Base-by-base conservation (phyloP, 345 rosid genomes). In the Rubroshorea leprosula region DNA sequence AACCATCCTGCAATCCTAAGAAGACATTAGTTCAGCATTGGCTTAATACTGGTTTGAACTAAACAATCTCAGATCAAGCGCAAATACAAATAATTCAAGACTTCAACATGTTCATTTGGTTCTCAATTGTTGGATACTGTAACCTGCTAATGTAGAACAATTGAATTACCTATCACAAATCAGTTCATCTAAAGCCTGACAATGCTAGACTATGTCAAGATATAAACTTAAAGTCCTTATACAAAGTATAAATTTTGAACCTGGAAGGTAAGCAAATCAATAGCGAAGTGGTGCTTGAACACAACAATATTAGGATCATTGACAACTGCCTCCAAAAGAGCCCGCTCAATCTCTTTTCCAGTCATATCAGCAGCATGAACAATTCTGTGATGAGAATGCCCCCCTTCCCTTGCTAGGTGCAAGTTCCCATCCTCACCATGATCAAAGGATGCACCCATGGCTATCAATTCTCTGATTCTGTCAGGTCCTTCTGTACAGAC, bases 331-430 rank as follows among this genome's bases (percentile, higher is more conserved):
- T 85, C 76, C 25, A 93, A 75, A 38, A 93, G 77, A 70, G 99
- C 97, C 63, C 99, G 79, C 70, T 89, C 97, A 22, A 93, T 93
- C 82, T 93, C 97, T 72, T 88, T 79, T 68, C 99, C 99, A 23
- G 99, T 93, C 94, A 89, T 85, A 74, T 93, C 99, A 55, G 99
- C 96, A 31, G 99, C 91, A 66, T 93, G 97, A 61, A 93, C 97
- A 54, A 89, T 89, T 70, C 99, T 75, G 71, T 5, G 82, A 73
- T 93, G 97, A 39, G 99, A 93, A 69, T 93, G 99, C 41, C 97
- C 97, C 58, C 99, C 99, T 62, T 89, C 97, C 74, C 99, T 86
- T 24, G 99, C 97, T 29, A 93, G 78, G 70, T 85, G 94, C 83
- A 93, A 78, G 82, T 93, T 89, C 41, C 99, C 97, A 55, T 93